Conservation (phyloP, 1,139 yeast genomes). For the Pneumocystis sp. region DNA sequence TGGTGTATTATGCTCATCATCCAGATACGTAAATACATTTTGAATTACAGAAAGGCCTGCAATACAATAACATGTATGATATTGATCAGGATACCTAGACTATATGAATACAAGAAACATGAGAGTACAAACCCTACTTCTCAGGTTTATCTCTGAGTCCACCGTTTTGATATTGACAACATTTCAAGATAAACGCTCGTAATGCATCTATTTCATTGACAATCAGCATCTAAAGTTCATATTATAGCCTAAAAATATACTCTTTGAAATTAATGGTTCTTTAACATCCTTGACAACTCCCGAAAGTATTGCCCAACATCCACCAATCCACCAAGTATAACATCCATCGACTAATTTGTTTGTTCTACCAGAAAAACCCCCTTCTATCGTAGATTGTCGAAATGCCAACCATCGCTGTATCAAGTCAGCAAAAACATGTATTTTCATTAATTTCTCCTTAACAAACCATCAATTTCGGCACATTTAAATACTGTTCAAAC, state of each 20-base stretch:
- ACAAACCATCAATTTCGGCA: conserved; percentile 9
- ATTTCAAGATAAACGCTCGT: conserved; percentile 50
- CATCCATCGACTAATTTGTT: conserved; percentile 94
- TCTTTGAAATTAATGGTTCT: not conserved
- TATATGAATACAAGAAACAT: not conserved
- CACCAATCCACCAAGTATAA: conserved; percentile 93
- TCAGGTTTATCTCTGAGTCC: conserved; percentile 88
- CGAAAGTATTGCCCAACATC: conserved; percentile 34
- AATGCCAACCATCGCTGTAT: conserved; percentile 44
- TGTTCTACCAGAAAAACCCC: conserved; percentile 79
- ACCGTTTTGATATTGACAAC: conserved; percentile 58
- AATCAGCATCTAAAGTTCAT: not conserved
- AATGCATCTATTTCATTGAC: conserved; percentile 34
- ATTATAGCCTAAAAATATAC: conserved; percentile 16
- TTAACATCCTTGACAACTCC: conserved; percentile 21
- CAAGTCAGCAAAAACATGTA: conserved; percentile 28
- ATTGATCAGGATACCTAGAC: conserved; percentile 45
- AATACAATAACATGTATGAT: conserved; percentile 77
- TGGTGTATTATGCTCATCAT: conserved; percentile 14
- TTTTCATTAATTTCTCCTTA: conserved; percentile 20
- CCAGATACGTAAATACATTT: conserved; percentile 27
- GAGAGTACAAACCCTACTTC: conserved; percentile 20
- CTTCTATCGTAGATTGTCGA: conserved; percentile 59
- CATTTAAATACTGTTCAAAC: conserved; percentile 19
- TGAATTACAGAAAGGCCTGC: conserved; percentile 65